Percentiles rank a stretch among this genome's conserved stretches.
Conservation (phyloP, 176 grass and related monocot genomes). For the Echinochloa phyllopogon region DNA sequence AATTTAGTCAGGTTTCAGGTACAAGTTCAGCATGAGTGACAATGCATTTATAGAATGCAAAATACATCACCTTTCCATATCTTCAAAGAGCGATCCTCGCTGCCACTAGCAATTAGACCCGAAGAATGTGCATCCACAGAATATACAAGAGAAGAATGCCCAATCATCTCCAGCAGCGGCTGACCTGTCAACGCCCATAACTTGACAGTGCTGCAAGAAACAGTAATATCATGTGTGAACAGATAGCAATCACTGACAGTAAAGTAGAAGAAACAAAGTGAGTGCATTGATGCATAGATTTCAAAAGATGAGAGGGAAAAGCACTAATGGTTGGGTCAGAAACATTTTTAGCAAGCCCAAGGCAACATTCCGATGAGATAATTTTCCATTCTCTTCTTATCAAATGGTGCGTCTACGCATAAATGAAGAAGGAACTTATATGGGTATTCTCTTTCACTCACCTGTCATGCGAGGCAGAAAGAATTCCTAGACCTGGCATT, state of each 20-base stretch:
- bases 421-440: not conserved
- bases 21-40: slow-evolving; percentile 9
- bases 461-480: slow-evolving; percentile 94
- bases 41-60: slow-evolving; percentile 34
- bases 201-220: slow-evolving; percentile 69
- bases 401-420: not conserved
- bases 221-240: slow-evolving; percentile 33
- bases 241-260: not conserved
- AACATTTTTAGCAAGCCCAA: slow-evolving; percentile 4
- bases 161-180: slow-evolving; percentile 89
- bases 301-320: not conserved
- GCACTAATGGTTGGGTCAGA: not conserved
- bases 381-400: not conserved
- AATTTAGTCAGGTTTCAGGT: slow-evolving; percentile 8
- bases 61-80: slow-evolving; percentile 90
- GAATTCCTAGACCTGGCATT: slow-evolving; percentile 78
- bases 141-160: slow-evolving; percentile 97
- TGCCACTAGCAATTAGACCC: slow-evolving; percentile 93
- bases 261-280: slow-evolving; percentile 22
- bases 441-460: slow-evolving; percentile 42
- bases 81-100: slow-evolving; percentile 88
- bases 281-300: not conserved
- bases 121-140: slow-evolving; percentile 87
- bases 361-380: not conserved
- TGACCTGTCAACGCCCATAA: slow-evolving; percentile 92